These are phyloP conservation scores for Cenchrus purpureus DNA, from an alignment of 176 grass and related monocot species.

Conservation along the genomic window DNA sequence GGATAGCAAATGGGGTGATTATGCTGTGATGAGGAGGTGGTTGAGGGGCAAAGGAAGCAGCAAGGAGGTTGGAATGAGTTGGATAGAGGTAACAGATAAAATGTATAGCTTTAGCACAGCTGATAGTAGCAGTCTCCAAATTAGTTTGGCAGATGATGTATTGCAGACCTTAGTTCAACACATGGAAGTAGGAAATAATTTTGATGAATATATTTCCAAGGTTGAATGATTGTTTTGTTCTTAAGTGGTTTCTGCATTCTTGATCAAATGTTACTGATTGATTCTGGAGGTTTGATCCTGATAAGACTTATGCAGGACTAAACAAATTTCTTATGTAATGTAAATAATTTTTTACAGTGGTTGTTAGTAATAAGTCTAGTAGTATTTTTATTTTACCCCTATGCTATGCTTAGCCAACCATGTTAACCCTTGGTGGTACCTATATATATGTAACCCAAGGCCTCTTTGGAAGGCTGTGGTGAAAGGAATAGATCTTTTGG, in stretches of 20 bases:
- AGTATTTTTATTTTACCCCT: too few relatives aligned
- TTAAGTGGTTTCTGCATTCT: constrained; percentile 8
- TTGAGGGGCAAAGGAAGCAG: constrained; percentile 49
- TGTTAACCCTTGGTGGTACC: too few relatives aligned
- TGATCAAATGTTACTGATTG: not conserved
- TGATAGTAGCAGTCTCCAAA: constrained; percentile 50
- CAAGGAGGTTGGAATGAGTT: constrained; percentile 63
- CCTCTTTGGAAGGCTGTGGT: too few relatives aligned
- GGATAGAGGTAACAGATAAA: constrained; percentile 52
- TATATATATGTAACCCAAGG: too few relatives aligned
- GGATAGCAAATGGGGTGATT: constrained; percentile 62
- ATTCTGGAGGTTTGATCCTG: constrained; percentile 1
- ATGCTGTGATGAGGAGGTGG: constrained; percentile 48
- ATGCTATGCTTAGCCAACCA: too few relatives aligned
- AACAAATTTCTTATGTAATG: constrained; percentile 14
- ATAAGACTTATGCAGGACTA: constrained; percentile 12
- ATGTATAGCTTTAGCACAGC: constrained; percentile 54
- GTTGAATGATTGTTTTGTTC: constrained; percentile 24
- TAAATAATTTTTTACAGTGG: not conserved
- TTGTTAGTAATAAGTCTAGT: too few relatives aligned
- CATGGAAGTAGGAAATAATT: constrained; percentile 43
- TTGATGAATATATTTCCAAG: constrained; percentile 3
- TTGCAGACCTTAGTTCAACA: constrained; percentile 51
- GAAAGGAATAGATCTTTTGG: too few relatives aligned
- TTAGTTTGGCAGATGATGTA: constrained; percentile 52